Evolutionary conservation across 768 basidiomycete species (phyloP).

Genomic region (Naematelia aurantialba): DNA sequence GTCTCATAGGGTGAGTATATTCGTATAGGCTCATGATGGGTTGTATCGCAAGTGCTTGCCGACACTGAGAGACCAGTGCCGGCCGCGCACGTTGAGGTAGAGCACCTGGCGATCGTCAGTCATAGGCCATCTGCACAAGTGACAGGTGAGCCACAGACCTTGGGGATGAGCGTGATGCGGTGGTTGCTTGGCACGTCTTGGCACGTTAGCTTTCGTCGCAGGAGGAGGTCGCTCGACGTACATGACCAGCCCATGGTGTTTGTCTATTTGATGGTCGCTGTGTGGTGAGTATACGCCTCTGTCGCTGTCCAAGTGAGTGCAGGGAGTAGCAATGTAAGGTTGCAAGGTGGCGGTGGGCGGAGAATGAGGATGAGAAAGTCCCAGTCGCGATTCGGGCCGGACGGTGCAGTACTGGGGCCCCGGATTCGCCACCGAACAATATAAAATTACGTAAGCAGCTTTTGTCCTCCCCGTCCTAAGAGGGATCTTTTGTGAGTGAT

Average conservation of each 20-base stretch:
- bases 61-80: slow-evolving; percentile 29
- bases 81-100: slow-evolving; percentile 9
- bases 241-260: slow-evolving; percentile 20
- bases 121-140: not conserved
- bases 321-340: too few species aligned
- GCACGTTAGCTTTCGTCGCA: not conserved
- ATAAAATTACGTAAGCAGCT: slow-evolving; percentile 1
- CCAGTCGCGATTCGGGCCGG: too few species aligned
- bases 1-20: not conserved
- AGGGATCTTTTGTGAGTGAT: not conserved
- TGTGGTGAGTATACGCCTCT: too few species aligned
- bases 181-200: slow-evolving; percentile 25
- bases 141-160: slow-evolving; percentile 11
- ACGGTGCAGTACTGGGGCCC: too few species aligned
- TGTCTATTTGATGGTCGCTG: too few species aligned
- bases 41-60: slow-evolving; percentile 33
- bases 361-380: too few species aligned
- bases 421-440: not conserved
- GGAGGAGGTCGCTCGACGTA: slow-evolving; percentile 1
- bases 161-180: slow-evolving; percentile 37
- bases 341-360: too few species aligned
- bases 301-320: too few species aligned
- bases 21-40: slow-evolving; percentile 5
- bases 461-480: not conserved
- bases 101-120: not conserved